phyloP scores from a whole-genome alignment of 75 land plant species.

The Isoetes taiwanensis region DNA sequence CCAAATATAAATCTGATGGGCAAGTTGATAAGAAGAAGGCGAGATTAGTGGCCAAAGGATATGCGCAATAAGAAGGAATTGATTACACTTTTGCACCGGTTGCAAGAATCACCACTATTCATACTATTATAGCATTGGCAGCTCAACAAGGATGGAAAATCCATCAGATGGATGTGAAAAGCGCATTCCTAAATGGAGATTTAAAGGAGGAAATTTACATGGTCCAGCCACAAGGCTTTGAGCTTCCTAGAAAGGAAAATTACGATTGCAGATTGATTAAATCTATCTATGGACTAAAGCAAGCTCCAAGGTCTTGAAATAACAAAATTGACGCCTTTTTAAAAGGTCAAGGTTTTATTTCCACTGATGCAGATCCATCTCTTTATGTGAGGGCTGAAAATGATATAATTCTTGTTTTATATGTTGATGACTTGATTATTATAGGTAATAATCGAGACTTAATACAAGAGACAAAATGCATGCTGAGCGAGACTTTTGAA shows the following conservation, averaged over 20 bases:
- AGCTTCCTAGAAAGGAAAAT: too few relatives aligned
- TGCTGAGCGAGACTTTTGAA: too few relatives aligned
- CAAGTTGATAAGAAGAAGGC: neutral
- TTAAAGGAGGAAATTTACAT: slow-evolving; percentile 1
- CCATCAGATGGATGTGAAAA: slow-evolving; percentile 8
- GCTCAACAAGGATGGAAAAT: neutral
- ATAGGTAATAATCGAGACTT: too few relatives aligned
- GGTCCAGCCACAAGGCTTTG: slow-evolving; percentile 7
- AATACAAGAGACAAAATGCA: too few relatives aligned
- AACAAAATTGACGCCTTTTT: neutral
- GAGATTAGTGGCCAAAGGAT: slow-evolving; percentile 1
- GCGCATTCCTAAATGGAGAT: slow-evolving; percentile 10
- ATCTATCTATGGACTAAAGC: slow-evolving; percentile 9
- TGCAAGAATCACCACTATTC: neutral
- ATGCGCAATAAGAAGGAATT: slow-evolving; percentile 3
- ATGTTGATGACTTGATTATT: neutral
- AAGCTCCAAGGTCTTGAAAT: slow-evolving; percentile 11
- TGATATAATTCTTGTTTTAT: neutral
- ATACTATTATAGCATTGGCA: neutral
- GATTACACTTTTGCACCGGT: slow-evolving; percentile 12
- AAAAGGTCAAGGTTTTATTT: neutral
- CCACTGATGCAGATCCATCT: neutral
- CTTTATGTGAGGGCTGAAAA: neutral
- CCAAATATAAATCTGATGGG: neutral
- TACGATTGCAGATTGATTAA: neutral